These are phyloP conservation scores for Microstegium vimineum DNA, from an alignment of 176 grass and related monocot species.

Conservation along the genomic window DNA sequence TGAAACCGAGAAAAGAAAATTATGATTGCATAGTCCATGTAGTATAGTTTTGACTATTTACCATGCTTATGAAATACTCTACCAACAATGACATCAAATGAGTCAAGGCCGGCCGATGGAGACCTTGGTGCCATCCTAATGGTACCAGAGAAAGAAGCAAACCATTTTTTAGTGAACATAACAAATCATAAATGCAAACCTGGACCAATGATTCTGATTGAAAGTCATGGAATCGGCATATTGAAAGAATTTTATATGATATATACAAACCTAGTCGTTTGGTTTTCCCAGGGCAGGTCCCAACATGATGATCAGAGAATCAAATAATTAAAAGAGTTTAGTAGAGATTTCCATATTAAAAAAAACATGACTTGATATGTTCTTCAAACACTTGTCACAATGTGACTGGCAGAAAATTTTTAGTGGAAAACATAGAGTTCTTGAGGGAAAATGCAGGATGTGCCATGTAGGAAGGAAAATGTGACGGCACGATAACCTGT, in stretches of 20 bases:
- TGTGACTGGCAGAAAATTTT: neutral
- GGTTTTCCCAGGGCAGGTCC: neutral
- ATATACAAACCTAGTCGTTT: constrained; percentile 5
- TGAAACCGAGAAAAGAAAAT: neutral
- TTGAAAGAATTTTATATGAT: neutral
- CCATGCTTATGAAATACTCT: neutral
- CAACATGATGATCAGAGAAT: constrained; percentile 1
- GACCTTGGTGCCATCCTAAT: constrained; percentile 27
- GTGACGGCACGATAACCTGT: neutral
- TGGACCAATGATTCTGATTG: constrained; percentile 14
- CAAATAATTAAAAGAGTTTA: neutral
- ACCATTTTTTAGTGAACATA: neutral
- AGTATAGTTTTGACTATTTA: neutral
- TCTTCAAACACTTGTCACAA: neutral
- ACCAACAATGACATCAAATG: constrained; percentile 33
- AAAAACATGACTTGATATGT: neutral
- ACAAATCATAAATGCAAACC: neutral
- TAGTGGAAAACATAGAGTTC: neutral
- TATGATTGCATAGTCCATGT: neutral
- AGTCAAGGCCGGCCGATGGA: constrained; percentile 39
- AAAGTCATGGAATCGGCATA: constrained; percentile 8
- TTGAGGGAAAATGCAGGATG: neutral
- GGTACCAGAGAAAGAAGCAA: constrained; percentile 6
- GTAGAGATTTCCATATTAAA: neutral
- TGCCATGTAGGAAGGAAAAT: neutral